Percentiles rank a stretch among this genome's conserved stretches.
Evolutionary conservation across 1,284 basidiomycete species (phyloP).

Genomic region (Termitomyces sp.): DNA sequence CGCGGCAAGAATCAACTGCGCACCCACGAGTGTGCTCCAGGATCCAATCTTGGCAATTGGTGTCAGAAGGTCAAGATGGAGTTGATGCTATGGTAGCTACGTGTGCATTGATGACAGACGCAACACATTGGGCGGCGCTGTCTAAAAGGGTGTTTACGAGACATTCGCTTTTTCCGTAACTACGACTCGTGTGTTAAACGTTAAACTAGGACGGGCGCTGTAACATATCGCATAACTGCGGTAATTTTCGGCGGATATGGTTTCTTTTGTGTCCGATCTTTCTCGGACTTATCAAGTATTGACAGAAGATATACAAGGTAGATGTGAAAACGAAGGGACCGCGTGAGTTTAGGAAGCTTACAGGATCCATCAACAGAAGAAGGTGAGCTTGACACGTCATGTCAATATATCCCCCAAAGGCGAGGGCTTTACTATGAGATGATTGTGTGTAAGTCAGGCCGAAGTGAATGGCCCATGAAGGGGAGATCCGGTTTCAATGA

Average conservation of each 20-base stretch:
- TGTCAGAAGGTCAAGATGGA: slow-evolving; percentile 1
- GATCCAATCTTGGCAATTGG: background rate
- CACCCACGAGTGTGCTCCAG: background rate
- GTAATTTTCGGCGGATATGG: background rate
- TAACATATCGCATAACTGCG: background rate
- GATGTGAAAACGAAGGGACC: slow-evolving; percentile 3
- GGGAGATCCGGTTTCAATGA: slow-evolving; percentile 7
- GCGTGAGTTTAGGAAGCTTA: slow-evolving; percentile 1
- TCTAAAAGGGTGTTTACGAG: background rate
- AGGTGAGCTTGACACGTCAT: slow-evolving; percentile 18
- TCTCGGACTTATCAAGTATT: background rate
- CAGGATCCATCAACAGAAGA: slow-evolving; percentile 13
- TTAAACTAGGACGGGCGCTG: background rate
- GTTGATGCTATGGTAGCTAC: background rate
- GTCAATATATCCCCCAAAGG: slow-evolving; percentile 16
- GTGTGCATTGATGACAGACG: background rate
- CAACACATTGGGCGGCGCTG: background rate
- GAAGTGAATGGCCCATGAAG: background rate
- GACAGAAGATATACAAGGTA: slow-evolving; percentile 3
- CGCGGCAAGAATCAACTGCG: slow-evolving; percentile 5
- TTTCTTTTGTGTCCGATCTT: background rate
- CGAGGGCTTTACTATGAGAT: background rate
- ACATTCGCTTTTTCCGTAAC: background rate
- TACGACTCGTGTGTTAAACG: no score
- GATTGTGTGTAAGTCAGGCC: background rate